phyloP scores from a whole-genome alignment of 208 protist genomes.

The Wallacemonas sp. region DNA sequence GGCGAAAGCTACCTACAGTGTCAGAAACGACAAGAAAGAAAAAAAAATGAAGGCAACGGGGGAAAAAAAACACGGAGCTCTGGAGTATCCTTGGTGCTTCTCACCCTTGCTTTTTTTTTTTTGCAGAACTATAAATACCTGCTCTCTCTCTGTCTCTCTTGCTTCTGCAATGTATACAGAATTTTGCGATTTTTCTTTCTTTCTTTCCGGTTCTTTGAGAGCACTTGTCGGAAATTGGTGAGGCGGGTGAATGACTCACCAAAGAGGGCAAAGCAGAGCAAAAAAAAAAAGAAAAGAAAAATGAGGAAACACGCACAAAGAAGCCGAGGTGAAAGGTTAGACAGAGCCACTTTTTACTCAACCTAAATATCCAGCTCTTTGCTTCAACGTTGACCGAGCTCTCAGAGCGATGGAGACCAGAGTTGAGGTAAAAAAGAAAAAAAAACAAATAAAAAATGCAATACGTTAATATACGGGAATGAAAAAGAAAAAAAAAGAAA shows the following conservation, averaged over 20 bases:
- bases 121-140: slow-evolving; percentile 16
- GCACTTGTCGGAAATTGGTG: background rate
- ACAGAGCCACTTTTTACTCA: background rate
- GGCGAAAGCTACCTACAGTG: background rate
- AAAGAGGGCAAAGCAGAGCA: background rate
- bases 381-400: background rate
- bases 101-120: too few relatives aligned
- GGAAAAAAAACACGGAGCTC: slow-evolving; percentile 19
- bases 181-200: background rate
- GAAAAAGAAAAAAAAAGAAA: slow-evolving; percentile 2
- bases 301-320: too few relatives aligned
- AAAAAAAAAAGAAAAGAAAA: slow-evolving; percentile 18
- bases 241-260: background rate
- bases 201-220: background rate
- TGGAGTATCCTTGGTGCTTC: too few relatives aligned
- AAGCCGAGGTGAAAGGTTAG: too few relatives aligned
- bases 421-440: slow-evolving; percentile 12
- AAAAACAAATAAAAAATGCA: slow-evolving; percentile 9
- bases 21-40: slow-evolving; percentile 8
- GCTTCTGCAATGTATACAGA: background rate
- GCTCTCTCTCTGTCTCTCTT: background rate
- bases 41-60: slow-evolving; percentile 17
- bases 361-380: too few relatives aligned
- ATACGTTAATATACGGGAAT: background rate
- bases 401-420: background rate